These are phyloP conservation scores for Globisporangium okanoganense DNA, from an alignment of 352 stramenopile species.

Conservation along the genomic window DNA sequence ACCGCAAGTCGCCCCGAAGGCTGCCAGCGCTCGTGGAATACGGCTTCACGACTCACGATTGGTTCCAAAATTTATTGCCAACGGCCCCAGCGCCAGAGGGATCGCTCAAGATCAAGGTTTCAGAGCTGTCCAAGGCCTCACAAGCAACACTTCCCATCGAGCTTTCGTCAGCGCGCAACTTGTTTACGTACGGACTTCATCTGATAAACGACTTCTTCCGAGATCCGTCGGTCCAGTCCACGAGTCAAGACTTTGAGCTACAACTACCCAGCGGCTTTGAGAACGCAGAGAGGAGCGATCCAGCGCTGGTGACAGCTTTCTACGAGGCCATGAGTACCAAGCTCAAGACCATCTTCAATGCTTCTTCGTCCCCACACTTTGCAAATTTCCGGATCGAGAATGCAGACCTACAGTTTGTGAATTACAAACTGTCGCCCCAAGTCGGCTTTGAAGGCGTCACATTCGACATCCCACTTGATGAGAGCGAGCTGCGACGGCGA, in stretches of 20 bases:
- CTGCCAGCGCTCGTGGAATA: conserved; percentile 44
- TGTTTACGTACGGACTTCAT: conserved; percentile 27
- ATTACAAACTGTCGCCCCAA: conserved; percentile 20
- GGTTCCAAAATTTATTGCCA: conserved; percentile 34
- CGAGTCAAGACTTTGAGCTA: conserved; percentile 25
- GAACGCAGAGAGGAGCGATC: conserved; percentile 14
- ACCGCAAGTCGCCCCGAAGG: conserved; percentile 33
- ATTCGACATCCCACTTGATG: conserved; percentile 35
- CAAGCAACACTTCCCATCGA: conserved; percentile 25
- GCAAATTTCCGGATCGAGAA: conserved; percentile 28
- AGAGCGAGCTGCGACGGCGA: conserved; percentile 30
- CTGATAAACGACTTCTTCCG: conserved; percentile 45
- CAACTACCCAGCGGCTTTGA: conserved; percentile 16
- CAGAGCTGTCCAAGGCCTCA: conserved; percentile 13
- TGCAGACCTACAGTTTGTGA: conserved; percentile 29
- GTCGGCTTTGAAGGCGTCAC: conserved; percentile 41
- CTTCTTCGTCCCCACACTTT: conserved; percentile 18
- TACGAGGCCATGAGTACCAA: conserved; percentile 23
- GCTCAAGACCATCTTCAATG: conserved; percentile 21
- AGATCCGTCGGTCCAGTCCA: conserved; percentile 21
- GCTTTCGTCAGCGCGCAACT: conserved; percentile 17
- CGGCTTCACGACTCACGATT: conserved; percentile 43
- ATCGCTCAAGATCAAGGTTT: conserved; percentile 15
- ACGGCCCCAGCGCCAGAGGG: conserved; percentile 19
- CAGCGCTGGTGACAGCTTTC: conserved; percentile 20